Base-by-base conservation (phyloP, 2,329 filamentous ascomycete species). In the Cladosporium phlei region DNA sequence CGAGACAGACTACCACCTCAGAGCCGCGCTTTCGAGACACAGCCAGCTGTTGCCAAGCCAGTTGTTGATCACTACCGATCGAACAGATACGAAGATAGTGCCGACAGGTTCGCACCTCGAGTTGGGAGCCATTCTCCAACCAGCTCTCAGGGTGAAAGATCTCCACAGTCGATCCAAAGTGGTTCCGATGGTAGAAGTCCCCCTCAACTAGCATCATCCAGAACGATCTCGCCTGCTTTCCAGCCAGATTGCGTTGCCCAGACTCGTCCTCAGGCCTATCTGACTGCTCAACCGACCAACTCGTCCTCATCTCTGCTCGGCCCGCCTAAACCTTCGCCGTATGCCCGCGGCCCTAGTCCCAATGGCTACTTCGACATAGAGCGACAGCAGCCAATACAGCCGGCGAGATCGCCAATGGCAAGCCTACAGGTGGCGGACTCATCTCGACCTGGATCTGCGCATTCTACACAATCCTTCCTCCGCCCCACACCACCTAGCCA, bases 1-100 rank as follows among this genome's bases (percentile, higher is more conserved):
- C 35, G 42, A 17, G 56, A 55, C 9, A 48, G 20, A 5, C 57
- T 54, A 7, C 56, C 55, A n/a, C 40, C 49, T 27, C 46, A 43
- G 12, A 47, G 51, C 39, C 42, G 46, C 14, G 38, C 37, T 12
- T 47, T 45, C 16, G 52, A 37, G 16, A 6, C 28, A 12, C 38
- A 27, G 19, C 10, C 32, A 22, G 7, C 24, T 12, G 17, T 20
- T 17, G 28, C 32, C 3, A 32, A 24, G 19, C 29, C 28, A 14
- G 4, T 21, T 14, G n/a, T 33, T 10, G 24, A 48, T 22, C 47
- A 49, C 29, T 28, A 37, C 2, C 47, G 49, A 21, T 17, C 48
- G 5, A 48, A 48, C 16, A 39, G 45, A 16, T 48, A 25, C 48
- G 47, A 33, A 28, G 46, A 28, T 45, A 46, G 24, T 52, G 25